phyloP scores from a whole-genome alignment of 345 rosid species.

The Eucalyptus marginata region DNA sequence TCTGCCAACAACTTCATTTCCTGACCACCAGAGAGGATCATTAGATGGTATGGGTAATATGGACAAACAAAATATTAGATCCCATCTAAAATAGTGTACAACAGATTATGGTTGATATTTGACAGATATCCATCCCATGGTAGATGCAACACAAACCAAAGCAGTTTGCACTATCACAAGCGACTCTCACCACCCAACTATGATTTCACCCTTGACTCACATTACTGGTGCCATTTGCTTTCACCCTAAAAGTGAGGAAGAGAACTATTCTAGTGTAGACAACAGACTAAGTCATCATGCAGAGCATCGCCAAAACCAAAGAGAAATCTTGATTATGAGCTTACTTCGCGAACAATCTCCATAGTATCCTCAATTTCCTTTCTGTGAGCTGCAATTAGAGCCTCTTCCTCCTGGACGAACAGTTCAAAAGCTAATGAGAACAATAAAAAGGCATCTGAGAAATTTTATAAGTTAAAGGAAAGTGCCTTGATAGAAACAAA shows the following conservation, averaged over 20 bases:
- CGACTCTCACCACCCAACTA: neutral
- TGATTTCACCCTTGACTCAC: neutral
- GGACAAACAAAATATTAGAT: neutral
- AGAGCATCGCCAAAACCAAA: neutral
- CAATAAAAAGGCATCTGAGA: neutral
- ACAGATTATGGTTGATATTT: neutral
- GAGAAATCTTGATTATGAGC: neutral
- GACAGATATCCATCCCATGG: neutral
- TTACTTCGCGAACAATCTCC: constrained; percentile 97
- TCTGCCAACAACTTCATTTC: constrained; percentile 95
- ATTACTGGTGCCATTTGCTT: neutral
- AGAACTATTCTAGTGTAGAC: neutral
- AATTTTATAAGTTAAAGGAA: neutral
- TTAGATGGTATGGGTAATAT: too few species aligned
- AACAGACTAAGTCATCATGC: neutral
- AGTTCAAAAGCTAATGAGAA: neutral
- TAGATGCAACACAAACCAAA: neutral
- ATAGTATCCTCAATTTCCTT: constrained; percentile 99
- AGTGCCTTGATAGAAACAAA: constrained; percentile 6
- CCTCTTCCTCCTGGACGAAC: constrained; percentile 77
- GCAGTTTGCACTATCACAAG: neutral
- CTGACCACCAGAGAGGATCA: constrained; percentile 14
- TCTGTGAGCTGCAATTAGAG: constrained; percentile 82
- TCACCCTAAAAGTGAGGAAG: neutral
- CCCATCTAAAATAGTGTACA: neutral